Base-by-base conservation (phyloP, 257 asterid species). In the Solanum phureja region DNA sequence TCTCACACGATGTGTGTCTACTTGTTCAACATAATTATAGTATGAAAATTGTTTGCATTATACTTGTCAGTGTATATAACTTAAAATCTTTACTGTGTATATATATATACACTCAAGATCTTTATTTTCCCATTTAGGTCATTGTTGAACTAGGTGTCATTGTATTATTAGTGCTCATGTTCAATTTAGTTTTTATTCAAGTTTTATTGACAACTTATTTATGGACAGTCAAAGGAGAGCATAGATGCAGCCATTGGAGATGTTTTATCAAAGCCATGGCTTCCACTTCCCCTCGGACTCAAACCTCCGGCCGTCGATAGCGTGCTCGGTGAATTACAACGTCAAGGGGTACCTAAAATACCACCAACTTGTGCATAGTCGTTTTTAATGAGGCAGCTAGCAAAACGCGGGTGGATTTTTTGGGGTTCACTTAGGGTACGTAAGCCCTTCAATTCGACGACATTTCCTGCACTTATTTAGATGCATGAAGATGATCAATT, bases 241-340 rank as follows among this genome's bases (percentile, higher is more conserved):
- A 92, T 96, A 38, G 98, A 96, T 86, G 98, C 99, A 38, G 98
- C 98, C 1, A 94, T 95, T 27, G 98, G 97, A 92, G 99, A 96
- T 73, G 99, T 90, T 79, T 87, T 96, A 89, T 87, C 95, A 11
- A 94, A 95, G 92, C 99, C 99, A 81, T 96, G 99, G 99, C 93
- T 90, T 91, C 98, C 98, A 83, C 95, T 96, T 91, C 99, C 98
- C 6, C 94, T 96, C 0, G 98, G 99, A 56, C 93, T 96, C 88
- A 96, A 95, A 88, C 98, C 98, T 14, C 99, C 99, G 27, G 92
- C 97, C 0, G 89, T 87, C 2, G 98, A 95, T 52, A 73, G 98
- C 13, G 98, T 96, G 44, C 40, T 95, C 95, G 95, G 90, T 89
- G 99, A 95, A 88, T 93, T 96, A 46, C 98, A 95, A 77, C 95